A percentile compares a stretch with the other conserved stretches of the same genome.
phyloP scores from a whole-genome alignment of 2,329 filamentous ascomycete species.

The Penicillium sp. region DNA sequence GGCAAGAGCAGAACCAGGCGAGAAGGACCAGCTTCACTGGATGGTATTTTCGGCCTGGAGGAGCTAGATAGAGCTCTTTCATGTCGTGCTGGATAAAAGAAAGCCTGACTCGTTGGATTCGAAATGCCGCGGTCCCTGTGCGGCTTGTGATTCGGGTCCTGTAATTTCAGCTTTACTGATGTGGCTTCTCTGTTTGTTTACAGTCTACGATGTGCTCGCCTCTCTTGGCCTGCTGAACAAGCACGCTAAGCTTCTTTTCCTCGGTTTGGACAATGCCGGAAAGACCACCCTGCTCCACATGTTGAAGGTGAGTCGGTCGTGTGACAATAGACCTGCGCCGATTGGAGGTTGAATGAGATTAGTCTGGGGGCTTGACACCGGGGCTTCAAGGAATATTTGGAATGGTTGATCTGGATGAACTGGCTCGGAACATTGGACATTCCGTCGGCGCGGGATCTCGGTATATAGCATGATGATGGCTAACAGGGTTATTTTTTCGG shows the following conservation, averaged over 20 bases:
- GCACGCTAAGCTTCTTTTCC: slow-evolving; percentile 91
- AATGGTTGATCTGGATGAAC: neutral
- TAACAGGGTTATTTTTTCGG: slow-evolving; percentile 8
- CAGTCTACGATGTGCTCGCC: slow-evolving; percentile 88
- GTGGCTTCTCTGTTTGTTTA: slow-evolving; percentile 14
- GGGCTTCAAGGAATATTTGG: neutral
- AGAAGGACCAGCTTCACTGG: neutral
- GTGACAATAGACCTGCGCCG: neutral
- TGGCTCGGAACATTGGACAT: neutral
- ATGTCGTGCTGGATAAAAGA: neutral
- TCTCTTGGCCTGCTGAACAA: slow-evolving; percentile 89
- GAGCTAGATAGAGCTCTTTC: neutral
- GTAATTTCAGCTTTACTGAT: slow-evolving; percentile 7
- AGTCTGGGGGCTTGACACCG: neutral
- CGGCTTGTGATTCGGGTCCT: neutral
- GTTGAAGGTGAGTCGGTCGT: slow-evolving; percentile 70
- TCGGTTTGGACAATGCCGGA: slow-evolving; percentile 90
- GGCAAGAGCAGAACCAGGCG: neutral
- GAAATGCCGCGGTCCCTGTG: slow-evolving; percentile 13
- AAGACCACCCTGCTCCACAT: slow-evolving; percentile 94
- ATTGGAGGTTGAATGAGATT: neutral
- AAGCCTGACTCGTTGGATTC: neutral
- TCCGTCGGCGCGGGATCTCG: neutral
- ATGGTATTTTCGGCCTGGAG: neutral
- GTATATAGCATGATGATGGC: slow-evolving; percentile 3